Percentiles rank a stretch among this genome's conserved stretches.
Evolutionary conservation across 2,329 filamentous ascomycete genomes (phyloP).

Genomic region (Paecilomyces variotii): DNA sequence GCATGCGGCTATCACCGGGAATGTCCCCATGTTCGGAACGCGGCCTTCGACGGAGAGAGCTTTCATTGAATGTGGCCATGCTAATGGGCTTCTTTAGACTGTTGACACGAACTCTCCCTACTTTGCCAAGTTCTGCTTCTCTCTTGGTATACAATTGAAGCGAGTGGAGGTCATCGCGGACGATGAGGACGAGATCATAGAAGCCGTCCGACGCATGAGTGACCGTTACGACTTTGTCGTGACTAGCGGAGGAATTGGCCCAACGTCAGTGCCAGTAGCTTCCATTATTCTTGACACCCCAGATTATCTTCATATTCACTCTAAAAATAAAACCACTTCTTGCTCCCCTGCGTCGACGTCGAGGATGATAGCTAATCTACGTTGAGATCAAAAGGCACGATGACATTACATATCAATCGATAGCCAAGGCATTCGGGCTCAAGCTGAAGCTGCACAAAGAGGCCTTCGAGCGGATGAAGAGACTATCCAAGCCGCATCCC

Average conservation of each 20-base stretch:
- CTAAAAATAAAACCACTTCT: background rate
- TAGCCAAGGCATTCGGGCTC: slow-evolving; percentile 79
- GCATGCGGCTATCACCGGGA: background rate
- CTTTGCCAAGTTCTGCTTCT: slow-evolving; percentile 60
- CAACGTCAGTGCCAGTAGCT: slow-evolving; percentile 57
- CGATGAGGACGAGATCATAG: slow-evolving; percentile 81
- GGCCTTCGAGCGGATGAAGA: slow-evolving; percentile 75
- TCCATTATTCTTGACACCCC: background rate
- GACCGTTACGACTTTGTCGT: slow-evolving; percentile 87
- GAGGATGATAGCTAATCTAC: slow-evolving; percentile 2
- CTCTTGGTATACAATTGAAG: slow-evolving; percentile 61
- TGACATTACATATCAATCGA: slow-evolving; percentile 93
- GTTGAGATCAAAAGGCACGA: slow-evolving; percentile 63
- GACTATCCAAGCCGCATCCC: slow-evolving; percentile 64
- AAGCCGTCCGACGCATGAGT: slow-evolving; percentile 82
- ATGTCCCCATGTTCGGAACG: background rate
- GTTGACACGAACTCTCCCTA: slow-evolving; percentile 60
- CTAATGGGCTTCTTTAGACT: slow-evolving; percentile 38
- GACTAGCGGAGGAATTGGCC: slow-evolving; percentile 90
- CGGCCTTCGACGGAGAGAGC: background rate
- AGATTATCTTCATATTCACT: background rate
- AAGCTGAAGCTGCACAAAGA: slow-evolving; percentile 68
- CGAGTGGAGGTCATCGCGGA: slow-evolving; percentile 89
- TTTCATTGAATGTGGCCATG: background rate
- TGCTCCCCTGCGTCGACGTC: background rate